phyloP scores from a whole-genome alignment of 2,329 filamentous ascomycete species.

The Alternaria triticina region DNA sequence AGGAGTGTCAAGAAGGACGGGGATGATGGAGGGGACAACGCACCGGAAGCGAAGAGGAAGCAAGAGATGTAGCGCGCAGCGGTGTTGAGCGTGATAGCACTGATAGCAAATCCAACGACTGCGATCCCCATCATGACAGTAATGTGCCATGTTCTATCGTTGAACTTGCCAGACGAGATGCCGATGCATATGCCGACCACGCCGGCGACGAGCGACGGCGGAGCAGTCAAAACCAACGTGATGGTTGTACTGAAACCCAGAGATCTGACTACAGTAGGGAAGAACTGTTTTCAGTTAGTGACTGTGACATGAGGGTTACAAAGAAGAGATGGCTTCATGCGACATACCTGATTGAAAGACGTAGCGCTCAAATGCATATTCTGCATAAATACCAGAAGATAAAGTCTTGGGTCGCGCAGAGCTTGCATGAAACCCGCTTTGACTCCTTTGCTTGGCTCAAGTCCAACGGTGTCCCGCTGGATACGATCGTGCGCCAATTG shows the following conservation, averaged over 20 bases:
- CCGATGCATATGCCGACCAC: constrained; percentile 27
- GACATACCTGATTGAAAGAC: constrained; percentile 51
- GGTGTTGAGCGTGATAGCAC: constrained; percentile 17
- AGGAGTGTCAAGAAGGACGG: not conserved
- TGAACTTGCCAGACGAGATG: constrained; percentile 32
- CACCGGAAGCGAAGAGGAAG: constrained; percentile 8
- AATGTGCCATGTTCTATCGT: constrained; percentile 45
- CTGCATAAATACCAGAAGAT: constrained; percentile 62
- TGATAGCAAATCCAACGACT: constrained; percentile 40
- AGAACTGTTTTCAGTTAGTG: constrained; percentile 27
- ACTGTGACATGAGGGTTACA: not conserved
- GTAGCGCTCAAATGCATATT: constrained; percentile 60
- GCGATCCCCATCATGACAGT: constrained; percentile 32
- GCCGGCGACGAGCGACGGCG: constrained; percentile 43
- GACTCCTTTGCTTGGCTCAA: constrained; percentile 49
- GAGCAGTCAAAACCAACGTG: constrained; percentile 36
- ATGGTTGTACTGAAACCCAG: constrained; percentile 39
- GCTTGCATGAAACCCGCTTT: constrained; percentile 58
- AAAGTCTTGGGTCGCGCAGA: constrained; percentile 58
- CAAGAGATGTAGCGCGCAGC: constrained; percentile 7
- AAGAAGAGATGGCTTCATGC: too few species aligned
- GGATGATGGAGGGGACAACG: not conserved
- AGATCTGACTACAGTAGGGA: constrained; percentile 42
- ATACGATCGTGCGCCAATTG: constrained; percentile 38
- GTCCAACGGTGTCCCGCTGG: constrained; percentile 52